A percentile compares a stretch with the other conserved stretches of the same genome.
Evolutionary conservation across 441 rosid species (phyloP).

Genomic region (Adansonia rubrostipa): DNA sequence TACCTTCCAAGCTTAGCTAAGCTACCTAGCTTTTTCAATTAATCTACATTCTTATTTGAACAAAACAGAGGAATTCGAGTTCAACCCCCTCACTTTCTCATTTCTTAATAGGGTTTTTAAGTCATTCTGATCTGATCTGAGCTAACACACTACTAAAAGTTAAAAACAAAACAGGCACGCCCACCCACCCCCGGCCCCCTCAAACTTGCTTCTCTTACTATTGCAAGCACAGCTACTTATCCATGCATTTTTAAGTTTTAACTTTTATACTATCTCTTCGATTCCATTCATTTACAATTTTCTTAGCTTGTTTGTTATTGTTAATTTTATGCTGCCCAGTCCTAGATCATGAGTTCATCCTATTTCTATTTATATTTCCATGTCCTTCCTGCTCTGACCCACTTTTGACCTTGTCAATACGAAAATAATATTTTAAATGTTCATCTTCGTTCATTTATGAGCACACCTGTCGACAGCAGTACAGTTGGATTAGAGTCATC

Average conservation of each 20-base stretch:
- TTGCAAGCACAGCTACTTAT: constrained; percentile 18
- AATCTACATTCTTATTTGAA: neutral
- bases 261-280: no score
- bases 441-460: constrained; percentile 26
- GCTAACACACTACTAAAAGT: constrained; percentile 57
- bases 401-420: constrained; percentile 1
- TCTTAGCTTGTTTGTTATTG: no score
- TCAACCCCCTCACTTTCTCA: constrained; percentile 66
- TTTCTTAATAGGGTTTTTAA: neutral
- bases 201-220: constrained; percentile 44
- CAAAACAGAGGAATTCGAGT: constrained; percentile 25
- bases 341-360: no score
- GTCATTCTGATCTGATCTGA: constrained; percentile 50
- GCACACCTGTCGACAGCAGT: constrained; percentile 2
- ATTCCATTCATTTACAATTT: no score
- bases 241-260: no score
- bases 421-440: neutral
- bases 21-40: neutral
- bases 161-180: constrained; percentile 29
- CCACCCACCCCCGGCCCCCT: neutral
- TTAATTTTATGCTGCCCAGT: no score
- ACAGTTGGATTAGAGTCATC: neutral
- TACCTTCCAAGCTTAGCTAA: neutral
- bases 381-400: constrained; percentile 34
- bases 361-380: no score